These are phyloP conservation scores for Coemansia aciculifera DNA, from an alignment of 192 early-diverging fungal species.

Conservation along the genomic window DNA sequence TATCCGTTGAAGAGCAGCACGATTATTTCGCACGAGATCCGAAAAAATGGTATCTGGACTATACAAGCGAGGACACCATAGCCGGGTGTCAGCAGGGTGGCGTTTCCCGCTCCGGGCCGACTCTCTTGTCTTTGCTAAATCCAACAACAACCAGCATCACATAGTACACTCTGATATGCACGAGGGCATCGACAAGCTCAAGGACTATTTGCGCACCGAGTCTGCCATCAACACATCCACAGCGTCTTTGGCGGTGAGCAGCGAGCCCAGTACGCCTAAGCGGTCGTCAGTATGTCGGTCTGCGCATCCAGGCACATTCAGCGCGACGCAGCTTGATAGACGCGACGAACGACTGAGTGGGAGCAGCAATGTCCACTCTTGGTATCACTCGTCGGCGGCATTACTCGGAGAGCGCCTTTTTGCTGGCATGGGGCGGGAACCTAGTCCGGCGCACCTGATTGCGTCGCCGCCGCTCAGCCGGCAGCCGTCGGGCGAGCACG, in stretches of 20 bases:
- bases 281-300: neutral
- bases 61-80: constrained; percentile 19
- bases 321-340: neutral
- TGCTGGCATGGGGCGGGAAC: neutral
- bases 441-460: constrained; percentile 7
- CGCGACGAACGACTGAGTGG: neutral
- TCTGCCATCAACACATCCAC: constrained; percentile 13
- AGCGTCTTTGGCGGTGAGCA: neutral
- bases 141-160: constrained; percentile 20
- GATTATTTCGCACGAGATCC: neutral
- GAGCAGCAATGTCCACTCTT: neutral
- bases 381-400: constrained; percentile 8
- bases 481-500: constrained; percentile 16
- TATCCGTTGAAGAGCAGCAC: neutral
- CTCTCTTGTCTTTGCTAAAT: constrained; percentile 21
- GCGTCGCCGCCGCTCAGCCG: constrained; percentile 19
- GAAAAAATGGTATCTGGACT: constrained; percentile 32
- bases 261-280: constrained; percentile 2
- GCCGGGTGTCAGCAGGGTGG: constrained; percentile 24
- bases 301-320: constrained; percentile 1
- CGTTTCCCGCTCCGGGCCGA: constrained; percentile 38
- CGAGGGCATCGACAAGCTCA: constrained; percentile 37
- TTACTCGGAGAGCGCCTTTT: constrained; percentile 2
- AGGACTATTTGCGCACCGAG: constrained; percentile 38
- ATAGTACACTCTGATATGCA: constrained; percentile 41